Base-by-base conservation (phyloP, 78 protist genomes). In the Dictyostelium capitatum region DNA sequence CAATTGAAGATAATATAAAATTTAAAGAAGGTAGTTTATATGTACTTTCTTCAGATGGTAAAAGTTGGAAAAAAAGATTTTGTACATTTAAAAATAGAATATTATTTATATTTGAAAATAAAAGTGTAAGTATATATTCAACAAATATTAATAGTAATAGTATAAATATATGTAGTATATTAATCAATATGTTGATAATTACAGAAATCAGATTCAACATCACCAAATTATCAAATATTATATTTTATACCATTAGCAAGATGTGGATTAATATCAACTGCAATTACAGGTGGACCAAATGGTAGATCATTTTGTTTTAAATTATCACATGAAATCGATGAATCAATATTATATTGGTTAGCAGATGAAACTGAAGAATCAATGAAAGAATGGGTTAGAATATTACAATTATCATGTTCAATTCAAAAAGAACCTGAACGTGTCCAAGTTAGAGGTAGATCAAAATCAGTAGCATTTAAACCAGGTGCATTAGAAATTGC, bases 241-340 rank as follows among this genome's bases (percentile, higher is more conserved):
- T 69, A 83, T 74, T 83, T 83, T 43, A 73, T 83, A 48, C 91
- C 91, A 54, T 67, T 83, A 4, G 91, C 91, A 15, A 83, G 79
- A 73, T 83, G 91, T 83, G 90, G 80, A 70, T 54, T 37, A 19
- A 83, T 83, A 48, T 37, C 78, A 43, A 83, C 82, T 20, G 82
- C 79, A 2, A 64, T 74, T 32, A 73, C 20, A 5, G 46, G 59
- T 0, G 82, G 75, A 73, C 79, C 79, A 56, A 73, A 53, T 83
- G 90, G 90, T 4, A 83, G 20, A 46, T n/a, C 80, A 37, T 43
- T 43, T 73, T 83, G 91, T 57, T 83, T 74, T 28, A 83, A 83
- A 48, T 23, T 83, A 10, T 73, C 82, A 2, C 82, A 83, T 83
- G 56, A 83, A 57, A 30, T 70, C 8, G 91, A 83, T 73, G 82